phyloP scores from a whole-genome alignment of 2,329 filamentous ascomycete species.

The Lachnellula cervina region DNA sequence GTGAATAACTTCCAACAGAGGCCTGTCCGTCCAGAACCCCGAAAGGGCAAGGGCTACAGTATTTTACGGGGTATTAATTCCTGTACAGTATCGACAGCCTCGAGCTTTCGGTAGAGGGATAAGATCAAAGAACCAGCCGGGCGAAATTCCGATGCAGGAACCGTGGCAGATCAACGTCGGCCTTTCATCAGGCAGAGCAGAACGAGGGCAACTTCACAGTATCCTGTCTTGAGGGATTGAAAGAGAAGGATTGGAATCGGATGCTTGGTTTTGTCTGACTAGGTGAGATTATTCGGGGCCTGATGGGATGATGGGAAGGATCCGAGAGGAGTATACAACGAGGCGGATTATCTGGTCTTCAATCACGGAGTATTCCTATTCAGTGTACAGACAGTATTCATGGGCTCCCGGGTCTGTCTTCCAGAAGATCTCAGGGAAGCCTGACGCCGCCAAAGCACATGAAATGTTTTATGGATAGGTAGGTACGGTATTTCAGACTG shows the following conservation, averaged over 20 bases:
- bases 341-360: no score
- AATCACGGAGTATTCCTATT: no score
- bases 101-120: not conserved
- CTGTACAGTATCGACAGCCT: not conserved
- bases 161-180: not conserved
- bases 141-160: not conserved
- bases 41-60: not conserved
- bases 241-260: not conserved
- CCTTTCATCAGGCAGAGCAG: not conserved
- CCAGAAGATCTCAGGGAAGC: no score
- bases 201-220: not conserved
- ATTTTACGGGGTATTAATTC: not conserved
- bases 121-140: not conserved
- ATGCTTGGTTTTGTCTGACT: not conserved
- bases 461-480: no score
- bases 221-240: no score
- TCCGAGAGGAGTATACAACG: no score
- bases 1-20: constrained; percentile 5
- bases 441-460: no score
- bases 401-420: no score
- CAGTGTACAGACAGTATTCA: no score
- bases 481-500: no score
- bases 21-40: not conserved
- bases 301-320: no score
- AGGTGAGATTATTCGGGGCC: no score